Conservation (phyloP, 2,329 filamentous ascomycete species). For the Saccharata proteae region DNA sequence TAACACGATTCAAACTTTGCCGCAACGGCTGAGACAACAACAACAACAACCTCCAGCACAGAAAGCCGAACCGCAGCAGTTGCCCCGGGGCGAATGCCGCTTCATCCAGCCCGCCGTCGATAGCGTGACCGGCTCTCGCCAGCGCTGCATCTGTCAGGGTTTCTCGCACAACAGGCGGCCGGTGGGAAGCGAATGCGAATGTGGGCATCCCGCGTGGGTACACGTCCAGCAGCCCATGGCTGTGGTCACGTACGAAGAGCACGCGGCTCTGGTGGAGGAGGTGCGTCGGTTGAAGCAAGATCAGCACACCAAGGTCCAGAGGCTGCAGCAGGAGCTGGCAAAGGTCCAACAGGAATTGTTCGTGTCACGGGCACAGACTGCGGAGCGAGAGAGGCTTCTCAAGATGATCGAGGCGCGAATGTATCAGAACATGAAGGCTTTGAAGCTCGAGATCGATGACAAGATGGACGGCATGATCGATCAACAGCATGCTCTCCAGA, state of each 20-base stretch:
- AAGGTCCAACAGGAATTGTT: constrained; percentile 12
- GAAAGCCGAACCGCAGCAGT: constrained; percentile 16
- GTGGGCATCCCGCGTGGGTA: constrained; percentile 36
- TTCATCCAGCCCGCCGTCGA: constrained; percentile 21
- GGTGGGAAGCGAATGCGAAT: constrained; percentile 30
- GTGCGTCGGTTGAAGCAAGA: constrained; percentile 23
- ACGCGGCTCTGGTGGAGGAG: constrained; percentile 23
- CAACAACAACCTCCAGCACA: constrained; percentile 7
- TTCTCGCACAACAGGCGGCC: constrained; percentile 27
- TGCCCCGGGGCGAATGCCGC: constrained; percentile 27
- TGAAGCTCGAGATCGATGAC: constrained; percentile 28
- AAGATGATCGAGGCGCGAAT: constrained; percentile 22
- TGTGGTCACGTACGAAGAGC: constrained; percentile 24
- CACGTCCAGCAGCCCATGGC: constrained; percentile 26
- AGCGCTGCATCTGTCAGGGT: constrained; percentile 33
- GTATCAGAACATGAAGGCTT: constrained; percentile 25
- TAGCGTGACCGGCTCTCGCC: constrained; percentile 14
- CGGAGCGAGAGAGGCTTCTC: constrained; percentile 22
- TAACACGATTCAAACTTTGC: too few species aligned
- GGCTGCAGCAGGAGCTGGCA: constrained; percentile 19
- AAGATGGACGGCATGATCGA: constrained; percentile 29
- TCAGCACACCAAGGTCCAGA: constrained; percentile 18
- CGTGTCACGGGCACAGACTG: constrained; percentile 20
- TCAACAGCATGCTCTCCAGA: constrained; percentile 24
- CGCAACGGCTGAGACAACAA: constrained; percentile 7